A percentile compares a stretch with the other conserved stretches of the same genome.
Evolutionary conservation across 805 yeast species (phyloP).

Genomic region (Metschnikowia corniflorae): DNA sequence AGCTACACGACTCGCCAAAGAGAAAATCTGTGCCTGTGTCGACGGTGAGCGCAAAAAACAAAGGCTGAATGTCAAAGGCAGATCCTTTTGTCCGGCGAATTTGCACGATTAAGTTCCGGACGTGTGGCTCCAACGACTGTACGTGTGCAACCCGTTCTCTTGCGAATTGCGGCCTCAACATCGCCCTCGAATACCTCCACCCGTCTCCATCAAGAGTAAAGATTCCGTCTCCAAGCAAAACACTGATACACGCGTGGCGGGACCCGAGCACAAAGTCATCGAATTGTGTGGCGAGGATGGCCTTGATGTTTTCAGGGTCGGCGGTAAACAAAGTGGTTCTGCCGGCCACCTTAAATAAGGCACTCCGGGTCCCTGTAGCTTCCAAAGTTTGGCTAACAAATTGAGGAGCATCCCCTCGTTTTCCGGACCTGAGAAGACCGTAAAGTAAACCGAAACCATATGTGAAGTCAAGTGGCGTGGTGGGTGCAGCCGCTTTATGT

Average conservation of each 20-base stretch:
- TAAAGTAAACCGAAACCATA: conserved; percentile 13
- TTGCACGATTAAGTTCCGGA: conserved; percentile 18
- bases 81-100: conserved; percentile 11
- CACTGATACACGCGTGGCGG: conserved; percentile 20
- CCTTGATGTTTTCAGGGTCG: conserved; percentile 27
- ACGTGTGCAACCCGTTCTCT: conserved; percentile 28
- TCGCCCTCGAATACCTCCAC: conserved; percentile 27
- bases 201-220: conserved; percentile 28
- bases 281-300: conserved; percentile 27
- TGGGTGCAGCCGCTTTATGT: conserved; percentile 10
- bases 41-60: conserved; percentile 17
- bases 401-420: conserved; percentile 11
- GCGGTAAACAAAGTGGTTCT: conserved; percentile 11
- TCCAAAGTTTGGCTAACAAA: conserved; percentile 8
- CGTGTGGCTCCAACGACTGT: conserved; percentile 23
- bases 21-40: conserved; percentile 19
- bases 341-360: conserved; percentile 11
- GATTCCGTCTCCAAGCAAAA: conserved; percentile 26
- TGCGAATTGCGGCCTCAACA: conserved; percentile 29
- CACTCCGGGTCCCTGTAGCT: conserved; percentile 3
- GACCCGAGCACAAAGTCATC: conserved; percentile 25
- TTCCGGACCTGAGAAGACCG: conserved; percentile 4
- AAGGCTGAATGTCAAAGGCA: conserved; percentile 15
- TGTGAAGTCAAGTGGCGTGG: conserved; percentile 9
- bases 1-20: conserved; percentile 18